phyloP scores from a whole-genome alignment of 208 protist species.

The Acanthamoeba divionensis region DNA sequence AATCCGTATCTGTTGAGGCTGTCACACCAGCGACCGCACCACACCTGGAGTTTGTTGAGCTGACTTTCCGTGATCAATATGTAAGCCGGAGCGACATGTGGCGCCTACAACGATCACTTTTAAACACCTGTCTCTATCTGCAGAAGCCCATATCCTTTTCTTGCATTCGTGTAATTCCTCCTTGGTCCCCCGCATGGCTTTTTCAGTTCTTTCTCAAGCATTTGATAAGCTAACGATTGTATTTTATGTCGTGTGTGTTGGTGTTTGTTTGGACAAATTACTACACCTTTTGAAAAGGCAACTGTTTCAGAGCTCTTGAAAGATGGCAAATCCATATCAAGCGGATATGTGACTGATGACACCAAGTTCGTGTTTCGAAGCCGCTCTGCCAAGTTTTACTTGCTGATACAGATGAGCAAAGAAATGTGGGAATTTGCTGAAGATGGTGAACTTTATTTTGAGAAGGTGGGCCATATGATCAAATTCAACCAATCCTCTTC shows the following conservation, averaged over 20 bases:
- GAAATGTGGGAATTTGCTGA: slow-evolving; percentile 80
- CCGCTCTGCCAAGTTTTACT: slow-evolving; percentile 69
- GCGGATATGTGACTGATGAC: slow-evolving; percentile 67
- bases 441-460: slow-evolving; percentile 75
- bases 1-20: not conserved
- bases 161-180: slow-evolving; percentile 54
- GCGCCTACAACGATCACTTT: slow-evolving; percentile 69
- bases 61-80: slow-evolving; percentile 79
- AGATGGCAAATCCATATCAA: slow-evolving; percentile 54
- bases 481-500: not conserved
- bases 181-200: too few species aligned
- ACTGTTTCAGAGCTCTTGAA: slow-evolving; percentile 59
- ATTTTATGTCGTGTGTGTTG: too few species aligned
- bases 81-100: slow-evolving; percentile 80
- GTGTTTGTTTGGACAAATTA: too few species aligned
- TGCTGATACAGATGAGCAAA: slow-evolving; percentile 76
- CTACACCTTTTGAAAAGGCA: too few species aligned
- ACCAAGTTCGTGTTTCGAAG: slow-evolving; percentile 82
- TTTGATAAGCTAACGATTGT: too few species aligned
- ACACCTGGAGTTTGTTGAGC: slow-evolving; percentile 67
- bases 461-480: slow-evolving; percentile 73
- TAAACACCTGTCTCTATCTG: slow-evolving; percentile 68
- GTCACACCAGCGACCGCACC: not conserved
- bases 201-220: too few species aligned
- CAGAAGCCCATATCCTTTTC: slow-evolving; percentile 57